Evolutionary conservation across 768 basidiomycete genomes (phyloP).

Genomic region (Naganishia kalamii): DNA sequence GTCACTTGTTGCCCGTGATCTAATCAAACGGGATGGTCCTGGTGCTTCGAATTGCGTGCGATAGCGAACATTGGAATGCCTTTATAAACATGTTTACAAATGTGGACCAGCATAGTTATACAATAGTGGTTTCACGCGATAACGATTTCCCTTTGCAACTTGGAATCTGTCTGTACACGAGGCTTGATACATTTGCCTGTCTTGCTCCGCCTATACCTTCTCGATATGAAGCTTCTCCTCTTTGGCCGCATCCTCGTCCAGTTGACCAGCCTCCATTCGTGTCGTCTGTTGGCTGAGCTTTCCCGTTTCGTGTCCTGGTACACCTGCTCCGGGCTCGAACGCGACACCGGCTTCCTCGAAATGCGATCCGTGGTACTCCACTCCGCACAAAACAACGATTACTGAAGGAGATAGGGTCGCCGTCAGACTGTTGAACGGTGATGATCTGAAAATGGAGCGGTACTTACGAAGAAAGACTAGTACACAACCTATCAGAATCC

Average conservation of each 20-base stretch:
- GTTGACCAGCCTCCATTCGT: slow-evolving; percentile 4
- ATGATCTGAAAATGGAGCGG: not conserved
- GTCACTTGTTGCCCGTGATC: no score
- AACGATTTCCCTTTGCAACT: not conserved
- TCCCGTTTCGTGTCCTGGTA: not conserved
- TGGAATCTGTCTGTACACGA: not conserved
- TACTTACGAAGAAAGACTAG: slow-evolving; percentile 53
- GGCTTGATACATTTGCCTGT: not conserved
- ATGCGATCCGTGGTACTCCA: slow-evolving; percentile 70
- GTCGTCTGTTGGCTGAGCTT: slow-evolving; percentile 3
- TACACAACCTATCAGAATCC: slow-evolving; percentile 70
- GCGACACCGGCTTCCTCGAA: slow-evolving; percentile 79
- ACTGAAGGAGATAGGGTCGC: slow-evolving; percentile 49
- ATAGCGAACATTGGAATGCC: no score
- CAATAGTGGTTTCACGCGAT: no score
- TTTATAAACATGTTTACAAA: no score
- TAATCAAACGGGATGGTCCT: no score
- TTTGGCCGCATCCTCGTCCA: not conserved
- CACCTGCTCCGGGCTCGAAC: slow-evolving; percentile 65
- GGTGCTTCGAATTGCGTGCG: no score
- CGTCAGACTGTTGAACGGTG: slow-evolving; percentile 15
- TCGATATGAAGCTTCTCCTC: not conserved
- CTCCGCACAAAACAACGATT: slow-evolving; percentile 68
- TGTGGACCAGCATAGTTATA: no score
- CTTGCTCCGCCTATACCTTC: not conserved